Evolutionary conservation across 257 asterid species (phyloP), one percentile per base, ranked within the genome.

Genomic region (Penstemon eatonii): DNA sequence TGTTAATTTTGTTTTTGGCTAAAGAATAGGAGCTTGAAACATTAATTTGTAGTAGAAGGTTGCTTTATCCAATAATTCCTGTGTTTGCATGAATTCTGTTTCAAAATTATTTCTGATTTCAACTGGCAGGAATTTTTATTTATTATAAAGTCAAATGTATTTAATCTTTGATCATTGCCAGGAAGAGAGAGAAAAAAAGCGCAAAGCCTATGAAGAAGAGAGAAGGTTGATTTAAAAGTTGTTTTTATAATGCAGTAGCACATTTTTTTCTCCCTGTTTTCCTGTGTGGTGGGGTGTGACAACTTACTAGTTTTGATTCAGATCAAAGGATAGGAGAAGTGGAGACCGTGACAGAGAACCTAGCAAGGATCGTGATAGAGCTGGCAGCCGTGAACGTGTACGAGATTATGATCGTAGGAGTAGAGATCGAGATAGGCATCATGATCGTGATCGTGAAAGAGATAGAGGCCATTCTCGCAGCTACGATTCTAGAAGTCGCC

Each of bases 101-200:
- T 13, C 38, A 41, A 44, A 54, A 13, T 25, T 33, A 41, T 10
- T 52, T 44, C 7, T 42, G 46, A 46, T 44, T 10, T 44, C 7
- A 53, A 12, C 9, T 6, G 10, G 53, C 33, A 12, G 57, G 64
- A 43, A 10, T 67, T 25, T 25, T 45, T 36, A 56, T 36, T 39
- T 37, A 18, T 68, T n/a, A 6, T n/a, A 68, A 68, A 56, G 36
- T 12, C 57, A 44, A 40, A 41, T 62, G 44, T 50, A 44, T 69
- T 58, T 72, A 73, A 57, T 73, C 67, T 74, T 63, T 73, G 50
- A 33, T 80, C 71, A 67, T 74, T 80, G 39, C 68, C 92, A 93
- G 99, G 99, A 90, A 76, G 96, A 83, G 76, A 82, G 82, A 80
- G 87, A 84, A 79, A 75, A 81, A 86, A 93, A 91, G 68, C 87